These are phyloP conservation scores for Venturia asperata DNA, from an alignment of 2,329 filamentous ascomycete species.

Conservation along the genomic window DNA sequence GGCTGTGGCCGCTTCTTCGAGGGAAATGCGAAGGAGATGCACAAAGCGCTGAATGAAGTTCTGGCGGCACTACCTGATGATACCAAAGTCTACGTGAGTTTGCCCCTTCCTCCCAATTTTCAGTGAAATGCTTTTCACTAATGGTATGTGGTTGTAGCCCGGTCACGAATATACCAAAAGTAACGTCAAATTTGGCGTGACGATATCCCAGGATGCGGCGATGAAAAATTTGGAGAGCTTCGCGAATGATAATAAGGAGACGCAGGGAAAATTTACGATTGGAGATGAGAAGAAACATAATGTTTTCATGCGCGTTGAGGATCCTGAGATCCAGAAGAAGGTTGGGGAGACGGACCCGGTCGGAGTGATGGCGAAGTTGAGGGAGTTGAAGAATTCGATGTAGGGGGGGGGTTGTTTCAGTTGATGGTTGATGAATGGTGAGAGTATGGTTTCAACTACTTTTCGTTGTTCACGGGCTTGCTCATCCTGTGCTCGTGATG, in stretches of 20 bases:
- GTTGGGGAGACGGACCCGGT: constrained; percentile 75
- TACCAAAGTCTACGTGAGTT: constrained; percentile 77
- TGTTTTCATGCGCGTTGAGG: constrained; percentile 87
- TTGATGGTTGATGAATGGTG: neutral
- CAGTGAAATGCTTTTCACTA: neutral
- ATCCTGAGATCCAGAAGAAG: constrained; percentile 74
- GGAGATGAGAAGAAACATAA: constrained; percentile 97
- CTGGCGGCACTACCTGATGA: constrained; percentile 77
- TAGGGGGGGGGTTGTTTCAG: no score
- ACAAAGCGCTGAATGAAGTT: constrained; percentile 81
- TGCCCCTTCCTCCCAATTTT: neutral
- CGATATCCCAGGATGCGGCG: constrained; percentile 65
- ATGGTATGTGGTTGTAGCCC: constrained; percentile 47
- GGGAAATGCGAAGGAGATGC: constrained; percentile 76
- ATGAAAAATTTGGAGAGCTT: constrained; percentile 72
- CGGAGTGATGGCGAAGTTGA: constrained; percentile 75
- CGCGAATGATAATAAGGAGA: constrained; percentile 73
- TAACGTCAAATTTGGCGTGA: constrained; percentile 81
- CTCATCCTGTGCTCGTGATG: no score
- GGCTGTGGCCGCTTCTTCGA: constrained; percentile 97
- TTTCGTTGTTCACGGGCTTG: no score
- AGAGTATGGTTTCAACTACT: no score
- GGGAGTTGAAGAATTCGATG: constrained; percentile 77
- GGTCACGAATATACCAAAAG: constrained; percentile 98
- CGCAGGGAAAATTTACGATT: constrained; percentile 93